A percentile compares a stretch with the other conserved stretches of the same genome.
These are phyloP conservation scores for Blastocystis sp. DNA, from an alignment of 352 stramenopile species.

Conservation along the genomic window DNA sequence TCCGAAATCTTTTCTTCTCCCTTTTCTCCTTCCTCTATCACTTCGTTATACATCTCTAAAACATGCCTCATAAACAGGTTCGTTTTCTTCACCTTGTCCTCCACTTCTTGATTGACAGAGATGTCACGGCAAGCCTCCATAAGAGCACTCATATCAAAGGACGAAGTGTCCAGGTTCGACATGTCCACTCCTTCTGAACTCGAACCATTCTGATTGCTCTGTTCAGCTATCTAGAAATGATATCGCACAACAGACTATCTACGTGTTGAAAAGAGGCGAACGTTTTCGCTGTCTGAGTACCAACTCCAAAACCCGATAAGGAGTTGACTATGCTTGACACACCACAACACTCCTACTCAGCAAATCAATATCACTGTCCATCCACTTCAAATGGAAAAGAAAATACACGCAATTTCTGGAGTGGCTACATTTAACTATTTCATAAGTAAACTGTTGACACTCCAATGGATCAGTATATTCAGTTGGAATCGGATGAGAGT, in stretches of 20 bases:
- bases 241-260: background rate
- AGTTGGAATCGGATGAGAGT: conserved; percentile 43
- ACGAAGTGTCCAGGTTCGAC: background rate
- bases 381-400: background rate
- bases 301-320: background rate
- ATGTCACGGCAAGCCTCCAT: conserved; percentile 40
- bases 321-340: background rate
- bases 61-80: conserved; percentile 46
- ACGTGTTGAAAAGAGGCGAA: conserved; percentile 28
- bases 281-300: background rate
- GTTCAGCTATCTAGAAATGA: background rate
- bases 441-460: background rate
- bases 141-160: conserved; percentile 36
- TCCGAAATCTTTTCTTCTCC: conserved; percentile 31
- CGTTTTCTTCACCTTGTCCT: conserved; percentile 36
- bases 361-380: conserved; percentile 23
- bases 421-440: background rate
- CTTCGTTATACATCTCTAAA: conserved; percentile 21
- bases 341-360: background rate
- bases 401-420: background rate
- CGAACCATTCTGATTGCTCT: background rate
- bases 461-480: conserved; percentile 49
- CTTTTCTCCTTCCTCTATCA: background rate
- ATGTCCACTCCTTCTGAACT: background rate
- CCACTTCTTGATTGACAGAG: conserved; percentile 13